phyloP scores from a whole-genome alignment of 371 early-diverging fungal genomes.

The Mortierella sp. region DNA sequence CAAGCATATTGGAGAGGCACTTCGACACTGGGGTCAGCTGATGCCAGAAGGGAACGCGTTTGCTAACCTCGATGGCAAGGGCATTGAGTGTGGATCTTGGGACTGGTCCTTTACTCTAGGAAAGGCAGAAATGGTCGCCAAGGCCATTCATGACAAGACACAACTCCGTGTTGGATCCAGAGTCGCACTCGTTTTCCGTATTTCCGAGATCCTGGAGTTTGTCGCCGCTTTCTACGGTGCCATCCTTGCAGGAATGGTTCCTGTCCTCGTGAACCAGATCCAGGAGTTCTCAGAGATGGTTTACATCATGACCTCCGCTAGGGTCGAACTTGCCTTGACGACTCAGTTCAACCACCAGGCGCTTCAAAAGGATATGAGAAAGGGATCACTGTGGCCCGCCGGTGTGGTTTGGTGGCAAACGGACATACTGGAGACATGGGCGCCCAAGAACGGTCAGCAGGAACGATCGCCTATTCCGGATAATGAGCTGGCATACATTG shows the following conservation, averaged over 20 bases:
- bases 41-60: slow-evolving; percentile 50
- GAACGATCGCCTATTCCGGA: slow-evolving; percentile 53
- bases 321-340: slow-evolving; percentile 78
- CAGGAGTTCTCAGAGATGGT: slow-evolving; percentile 84
- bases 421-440: slow-evolving; percentile 74
- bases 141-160: slow-evolving; percentile 46
- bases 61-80: slow-evolving; percentile 45
- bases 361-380: slow-evolving; percentile 74
- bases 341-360: slow-evolving; percentile 82
- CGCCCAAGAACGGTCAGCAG: slow-evolving; percentile 65
- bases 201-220: slow-evolving; percentile 83
- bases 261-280: slow-evolving; percentile 86
- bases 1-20: slow-evolving; percentile 45
- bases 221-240: slow-evolving; percentile 83
- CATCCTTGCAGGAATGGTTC: slow-evolving; percentile 83
- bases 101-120: slow-evolving; percentile 48
- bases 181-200: slow-evolving; percentile 85
- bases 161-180: slow-evolving; percentile 68
- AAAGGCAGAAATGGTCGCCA: slow-evolving; percentile 49
- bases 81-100: slow-evolving; percentile 46
- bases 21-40: slow-evolving; percentile 41
- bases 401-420: slow-evolving; percentile 84
- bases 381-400: slow-evolving; percentile 68
- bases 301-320: slow-evolving; percentile 79
- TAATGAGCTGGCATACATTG: slow-evolving; percentile 79